phyloP scores from a whole-genome alignment of 306 rosid genomes.

The Prosopis cineraria region DNA sequence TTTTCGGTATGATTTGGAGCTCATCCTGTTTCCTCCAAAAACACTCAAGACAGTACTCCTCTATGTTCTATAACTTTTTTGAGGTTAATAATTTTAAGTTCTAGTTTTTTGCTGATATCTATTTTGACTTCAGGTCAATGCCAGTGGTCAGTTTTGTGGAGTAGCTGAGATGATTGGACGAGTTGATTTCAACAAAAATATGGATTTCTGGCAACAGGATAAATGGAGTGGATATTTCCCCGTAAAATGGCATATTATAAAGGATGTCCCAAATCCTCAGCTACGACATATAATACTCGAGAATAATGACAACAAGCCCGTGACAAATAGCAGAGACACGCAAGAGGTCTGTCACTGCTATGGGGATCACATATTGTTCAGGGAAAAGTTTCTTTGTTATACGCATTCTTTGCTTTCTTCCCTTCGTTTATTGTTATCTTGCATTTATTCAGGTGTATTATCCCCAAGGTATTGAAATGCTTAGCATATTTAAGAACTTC shows the following conservation, averaged over 20 bases:
- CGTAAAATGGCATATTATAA: constrained; percentile 85
- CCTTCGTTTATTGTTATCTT: constrained; percentile 16
- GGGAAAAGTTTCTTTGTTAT: not conserved
- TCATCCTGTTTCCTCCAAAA: constrained; percentile 4
- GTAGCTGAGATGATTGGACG: constrained; percentile 83
- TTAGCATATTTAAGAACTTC: constrained; percentile 61
- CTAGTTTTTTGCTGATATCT: constrained; percentile 10
- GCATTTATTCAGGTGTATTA: constrained; percentile 62
- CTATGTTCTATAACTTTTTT: not conserved
- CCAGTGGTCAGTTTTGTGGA: constrained; percentile 94
- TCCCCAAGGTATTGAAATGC: constrained; percentile 63
- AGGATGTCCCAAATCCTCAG: constrained; percentile 77
- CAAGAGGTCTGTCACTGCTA: constrained; percentile 64
- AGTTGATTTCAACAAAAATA: constrained; percentile 73
- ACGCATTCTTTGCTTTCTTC: not conserved
- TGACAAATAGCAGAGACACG: constrained; percentile 88
- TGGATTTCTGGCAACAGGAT: constrained; percentile 95
- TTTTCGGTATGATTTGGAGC: constrained; percentile 65
- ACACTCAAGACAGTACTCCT: not conserved
- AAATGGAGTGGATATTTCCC: constrained; percentile 89
- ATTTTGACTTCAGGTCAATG: constrained; percentile 64
- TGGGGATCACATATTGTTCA: not conserved
- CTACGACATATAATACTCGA: constrained; percentile 78
- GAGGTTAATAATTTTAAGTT: not conserved
- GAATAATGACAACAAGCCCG: constrained; percentile 85